Percentiles rank a stretch among this genome's conserved stretches.
These are phyloP conservation scores for Trametes coccinea DNA, from an alignment of 768 basidiomycete genomes.

Conservation along the genomic window DNA sequence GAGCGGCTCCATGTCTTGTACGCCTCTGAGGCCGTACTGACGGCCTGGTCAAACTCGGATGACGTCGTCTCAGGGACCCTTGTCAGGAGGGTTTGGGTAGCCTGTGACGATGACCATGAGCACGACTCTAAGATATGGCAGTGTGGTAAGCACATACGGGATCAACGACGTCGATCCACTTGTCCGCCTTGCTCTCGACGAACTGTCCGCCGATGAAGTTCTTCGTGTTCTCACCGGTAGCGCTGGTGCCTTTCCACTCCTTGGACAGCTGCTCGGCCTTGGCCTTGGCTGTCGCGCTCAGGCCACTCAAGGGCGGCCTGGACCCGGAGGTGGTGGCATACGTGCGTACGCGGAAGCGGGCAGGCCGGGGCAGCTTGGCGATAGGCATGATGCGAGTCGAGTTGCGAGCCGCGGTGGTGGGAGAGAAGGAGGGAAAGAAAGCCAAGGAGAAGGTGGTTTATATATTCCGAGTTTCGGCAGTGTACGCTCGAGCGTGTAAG, in stretches of 20 bases:
- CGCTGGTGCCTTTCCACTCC: constrained; percentile 86
- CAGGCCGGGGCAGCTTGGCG: constrained; percentile 19
- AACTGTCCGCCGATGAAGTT: constrained; percentile 93
- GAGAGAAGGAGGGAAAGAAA: not conserved
- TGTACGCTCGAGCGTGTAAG: too few relatives aligned
- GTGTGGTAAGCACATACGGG: constrained; percentile 56
- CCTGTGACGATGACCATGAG: constrained; percentile 43
- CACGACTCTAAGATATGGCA: too few relatives aligned
- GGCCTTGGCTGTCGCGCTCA: constrained; percentile 55
- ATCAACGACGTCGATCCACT: constrained; percentile 88
- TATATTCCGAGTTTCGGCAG: constrained; percentile 6
- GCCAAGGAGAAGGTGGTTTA: not conserved
- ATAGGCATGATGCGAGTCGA: constrained; percentile 8
- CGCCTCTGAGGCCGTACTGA: constrained; percentile 79
- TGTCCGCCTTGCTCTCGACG: constrained; percentile 70
- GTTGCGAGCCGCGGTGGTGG: not conserved
- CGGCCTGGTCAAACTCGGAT: constrained; percentile 80
- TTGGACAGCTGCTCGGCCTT: constrained; percentile 70
- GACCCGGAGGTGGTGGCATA: constrained; percentile 28
- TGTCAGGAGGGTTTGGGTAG: constrained; percentile 88
- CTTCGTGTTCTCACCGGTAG: constrained; percentile 84
- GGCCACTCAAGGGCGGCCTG: constrained; percentile 40
- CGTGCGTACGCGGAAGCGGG: constrained; percentile 23
- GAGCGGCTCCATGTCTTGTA: constrained; percentile 88
- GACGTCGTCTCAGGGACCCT: constrained; percentile 87